These are phyloP conservation scores for Trichocladium antarcticum DNA, from an alignment of 495 filamentous ascomycete species.

Conservation along the genomic window DNA sequence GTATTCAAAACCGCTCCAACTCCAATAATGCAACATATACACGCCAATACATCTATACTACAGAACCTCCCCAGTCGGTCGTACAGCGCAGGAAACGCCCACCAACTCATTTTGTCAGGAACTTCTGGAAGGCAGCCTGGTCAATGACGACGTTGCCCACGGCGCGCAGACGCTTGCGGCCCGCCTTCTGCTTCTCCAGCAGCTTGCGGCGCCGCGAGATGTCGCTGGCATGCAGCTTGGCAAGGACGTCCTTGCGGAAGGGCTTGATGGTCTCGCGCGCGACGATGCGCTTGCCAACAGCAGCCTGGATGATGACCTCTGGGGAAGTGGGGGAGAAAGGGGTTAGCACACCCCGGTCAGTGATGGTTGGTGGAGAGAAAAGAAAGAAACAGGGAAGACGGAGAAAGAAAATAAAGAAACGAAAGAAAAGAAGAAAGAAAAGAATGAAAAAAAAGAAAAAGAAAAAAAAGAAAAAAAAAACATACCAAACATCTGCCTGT, in stretches of 20 bases:
- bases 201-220: conserved; percentile 72
- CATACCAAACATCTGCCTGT: conserved; percentile 72
- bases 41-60: not conserved
- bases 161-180: conserved; percentile 68
- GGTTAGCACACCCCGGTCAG: not conserved
- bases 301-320: conserved; percentile 90
- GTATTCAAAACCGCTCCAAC: not conserved
- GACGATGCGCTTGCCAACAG: conserved; percentile 69
- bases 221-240: conserved; percentile 89
- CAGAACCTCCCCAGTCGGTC: not conserved
- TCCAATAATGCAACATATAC: not conserved
- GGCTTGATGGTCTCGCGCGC: conserved; percentile 94
- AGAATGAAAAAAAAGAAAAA: not conserved
- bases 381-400: not conserved
- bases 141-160: conserved; percentile 82
- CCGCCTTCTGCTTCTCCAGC: conserved; percentile 94
- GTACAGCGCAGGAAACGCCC: not conserved
- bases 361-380: not conserved
- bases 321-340: not conserved
- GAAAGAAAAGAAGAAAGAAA: too few species aligned
- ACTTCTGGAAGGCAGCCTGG: conserved; percentile 84
- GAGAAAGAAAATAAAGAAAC: not conserved
- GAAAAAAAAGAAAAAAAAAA: not conserved
- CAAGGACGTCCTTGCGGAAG: conserved; percentile 86
- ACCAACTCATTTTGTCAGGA: conserved; percentile 46